These are phyloP conservation scores for Emergomyces orientalis DNA, from an alignment of 2,329 filamentous ascomycete species.

Conservation along the genomic window DNA sequence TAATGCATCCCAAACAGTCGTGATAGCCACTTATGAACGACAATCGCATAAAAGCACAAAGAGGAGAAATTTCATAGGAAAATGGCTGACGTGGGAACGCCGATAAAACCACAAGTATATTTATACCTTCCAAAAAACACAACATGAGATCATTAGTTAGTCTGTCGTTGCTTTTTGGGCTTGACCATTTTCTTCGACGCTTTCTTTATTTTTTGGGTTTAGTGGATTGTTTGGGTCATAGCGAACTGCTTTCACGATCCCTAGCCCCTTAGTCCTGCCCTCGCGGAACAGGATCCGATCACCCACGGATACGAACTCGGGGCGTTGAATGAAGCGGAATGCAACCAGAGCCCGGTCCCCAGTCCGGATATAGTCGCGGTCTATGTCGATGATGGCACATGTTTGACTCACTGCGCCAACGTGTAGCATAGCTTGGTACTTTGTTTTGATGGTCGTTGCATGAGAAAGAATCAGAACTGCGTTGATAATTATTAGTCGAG, in stretches of 20 bases:
- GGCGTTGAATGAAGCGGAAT: slow-evolving; percentile 87
- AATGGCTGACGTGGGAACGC: not conserved
- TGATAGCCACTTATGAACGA: not conserved
- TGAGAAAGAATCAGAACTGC: slow-evolving; percentile 86
- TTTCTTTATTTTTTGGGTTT: slow-evolving; percentile 28
- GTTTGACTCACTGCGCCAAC: slow-evolving; percentile 93
- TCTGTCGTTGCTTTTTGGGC: not conserved
- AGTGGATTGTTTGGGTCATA: slow-evolving; percentile 62
- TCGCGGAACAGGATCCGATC: slow-evolving; percentile 89
- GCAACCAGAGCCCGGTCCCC: slow-evolving; percentile 91
- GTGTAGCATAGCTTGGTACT: slow-evolving; percentile 97
- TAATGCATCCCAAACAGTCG: not conserved
- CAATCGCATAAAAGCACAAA: not conserved
- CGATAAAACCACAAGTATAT: not conserved
- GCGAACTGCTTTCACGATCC: slow-evolving; percentile 83
- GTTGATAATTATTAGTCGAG: slow-evolving; percentile 6
- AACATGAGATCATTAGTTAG: slow-evolving; percentile 6
- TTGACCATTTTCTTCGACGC: slow-evolving; percentile 12
- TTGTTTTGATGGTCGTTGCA: slow-evolving; percentile 91
- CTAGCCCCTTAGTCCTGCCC: slow-evolving; percentile 86
- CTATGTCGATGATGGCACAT: slow-evolving; percentile 93
- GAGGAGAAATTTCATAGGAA: not conserved
- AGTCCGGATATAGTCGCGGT: slow-evolving; percentile 88
- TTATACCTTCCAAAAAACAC: slow-evolving; percentile 1
- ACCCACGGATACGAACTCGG: slow-evolving; percentile 81